Conservation (phyloP, 78 protist species). For the Capsaspora owczarzaki region DNA sequence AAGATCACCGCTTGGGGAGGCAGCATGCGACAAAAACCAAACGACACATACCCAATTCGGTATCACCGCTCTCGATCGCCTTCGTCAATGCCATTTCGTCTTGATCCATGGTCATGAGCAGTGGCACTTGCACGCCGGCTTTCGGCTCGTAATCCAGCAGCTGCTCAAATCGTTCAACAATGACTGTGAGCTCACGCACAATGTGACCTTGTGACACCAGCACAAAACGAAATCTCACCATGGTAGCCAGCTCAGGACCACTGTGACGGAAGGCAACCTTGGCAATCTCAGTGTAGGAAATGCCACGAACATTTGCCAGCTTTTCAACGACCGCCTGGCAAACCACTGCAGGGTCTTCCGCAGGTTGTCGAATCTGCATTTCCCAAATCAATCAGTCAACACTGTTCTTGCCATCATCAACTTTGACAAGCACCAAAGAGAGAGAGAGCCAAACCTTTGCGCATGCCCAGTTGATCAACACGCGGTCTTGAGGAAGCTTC, state of each 20-base stretch:
- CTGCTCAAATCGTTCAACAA: background rate
- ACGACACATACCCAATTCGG: constrained; percentile 36
- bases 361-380: background rate
- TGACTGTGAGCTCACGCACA: background rate
- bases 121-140: constrained; percentile 79
- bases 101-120: constrained; percentile 60
- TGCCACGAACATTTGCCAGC: constrained; percentile 42
- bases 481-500: background rate
- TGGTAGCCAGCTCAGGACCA: constrained; percentile 42
- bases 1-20: background rate
- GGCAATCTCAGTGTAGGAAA: constrained; percentile 73
- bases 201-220: background rate
- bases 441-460: constrained; percentile 28
- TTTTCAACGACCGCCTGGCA: constrained; percentile 38
- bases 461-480: constrained; percentile 68
- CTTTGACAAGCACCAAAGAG: too few species aligned
- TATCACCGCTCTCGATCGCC: constrained; percentile 60
- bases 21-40: background rate
- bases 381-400: too few species aligned
- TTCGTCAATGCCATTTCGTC: constrained; percentile 61
- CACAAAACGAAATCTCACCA: background rate
- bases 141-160: constrained; percentile 76
- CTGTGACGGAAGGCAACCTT: constrained; percentile 36
- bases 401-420: too few species aligned
- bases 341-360: constrained; percentile 22